These are phyloP conservation scores for Anthracocystis walkeri DNA, from an alignment of 1,284 basidiomycete species.

Conservation along the genomic window DNA sequence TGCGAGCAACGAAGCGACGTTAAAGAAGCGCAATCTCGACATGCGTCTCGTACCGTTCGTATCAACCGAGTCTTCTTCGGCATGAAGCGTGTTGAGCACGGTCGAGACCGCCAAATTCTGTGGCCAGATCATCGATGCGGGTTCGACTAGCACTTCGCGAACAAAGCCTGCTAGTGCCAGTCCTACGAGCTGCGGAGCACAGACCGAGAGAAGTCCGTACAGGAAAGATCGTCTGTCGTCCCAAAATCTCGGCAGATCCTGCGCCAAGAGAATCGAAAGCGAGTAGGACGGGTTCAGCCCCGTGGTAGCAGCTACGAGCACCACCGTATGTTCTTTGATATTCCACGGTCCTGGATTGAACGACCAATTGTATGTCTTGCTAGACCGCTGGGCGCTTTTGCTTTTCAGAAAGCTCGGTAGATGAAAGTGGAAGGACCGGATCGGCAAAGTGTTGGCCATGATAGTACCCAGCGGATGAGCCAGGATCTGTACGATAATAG, in stretches of 20 bases:
- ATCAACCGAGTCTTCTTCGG: slow-evolving; percentile 30
- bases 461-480: slow-evolving; percentile 55
- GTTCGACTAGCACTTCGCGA: slow-evolving; percentile 55
- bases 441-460: slow-evolving; percentile 53
- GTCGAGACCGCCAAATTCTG: slow-evolving; percentile 55
- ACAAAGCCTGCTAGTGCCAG: slow-evolving; percentile 58
- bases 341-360: slow-evolving; percentile 66
- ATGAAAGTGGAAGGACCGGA: slow-evolving; percentile 29
- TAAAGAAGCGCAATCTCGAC: slow-evolving; percentile 51
- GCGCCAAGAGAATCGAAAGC: slow-evolving; percentile 75
- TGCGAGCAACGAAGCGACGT: slow-evolving; percentile 38
- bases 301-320: slow-evolving; percentile 46
- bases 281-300: slow-evolving; percentile 49
- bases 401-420: slow-evolving; percentile 9
- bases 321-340: slow-evolving; percentile 65
- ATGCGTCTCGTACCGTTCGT: slow-evolving; percentile 71
- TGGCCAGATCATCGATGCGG: slow-evolving; percentile 66
- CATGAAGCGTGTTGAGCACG: slow-evolving; percentile 63
- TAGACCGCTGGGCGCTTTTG: neutral
- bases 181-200: slow-evolving; percentile 71
- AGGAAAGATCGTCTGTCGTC: slow-evolving; percentile 67
- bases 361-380: slow-evolving; percentile 17
- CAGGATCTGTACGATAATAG: slow-evolving; percentile 56
- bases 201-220: slow-evolving; percentile 69
- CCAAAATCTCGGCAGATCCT: slow-evolving; percentile 68